Evolutionary conservation across 495 filamentous ascomycete genomes (phyloP), one percentile per base, ranked within the genome.

Genomic region (Staphylotrichum longicolle): DNA sequence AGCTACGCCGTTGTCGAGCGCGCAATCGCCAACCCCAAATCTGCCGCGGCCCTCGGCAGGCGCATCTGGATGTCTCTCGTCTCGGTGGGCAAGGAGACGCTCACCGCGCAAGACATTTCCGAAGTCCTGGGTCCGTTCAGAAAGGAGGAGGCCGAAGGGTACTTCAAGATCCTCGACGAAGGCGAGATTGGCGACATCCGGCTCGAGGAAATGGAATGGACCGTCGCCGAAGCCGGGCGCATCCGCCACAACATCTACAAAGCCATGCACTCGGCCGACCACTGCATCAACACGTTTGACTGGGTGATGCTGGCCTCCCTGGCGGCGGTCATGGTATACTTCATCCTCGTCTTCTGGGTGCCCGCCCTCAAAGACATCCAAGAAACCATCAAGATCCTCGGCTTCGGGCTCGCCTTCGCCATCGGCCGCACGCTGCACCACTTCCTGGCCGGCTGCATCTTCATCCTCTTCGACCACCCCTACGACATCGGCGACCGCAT

Each of bases 401-500:
- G 91, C 39, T 79, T 93, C 12, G 91, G 88, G 8, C 72, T 92
- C 34, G 88, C 87, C 61, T 94, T 93, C 72, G 86, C 91, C 54
- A 88, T 93, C 70, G 81, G 87, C 7, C 79, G 79, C 45, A 94
- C 87, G 7, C 83, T 86, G 0, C 88, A 93, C 69, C 89, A 94
- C 73, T 80, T 93, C 40, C 82, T 92, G 2, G 86, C 88, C 8
- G 90, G 87, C 35, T 90, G 87, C 74, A 87, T 94, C 66, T 93
- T 94, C 76, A 75, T 93, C 11, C 93, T 94, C 66, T 87, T 92
- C 75, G 92, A 94, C 74, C 90, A 75, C 34, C 73, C 73, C 5
- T 75, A 65, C 62, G 90, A 94, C 70, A 85, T 91, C 30, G 88
- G 90, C 44, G 90, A 94, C 65, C 86, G 88, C 10, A 83, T 94